Evolutionary conservation across 805 yeast genomes (phyloP).

Genomic region (Debaryomyces castellii): DNA sequence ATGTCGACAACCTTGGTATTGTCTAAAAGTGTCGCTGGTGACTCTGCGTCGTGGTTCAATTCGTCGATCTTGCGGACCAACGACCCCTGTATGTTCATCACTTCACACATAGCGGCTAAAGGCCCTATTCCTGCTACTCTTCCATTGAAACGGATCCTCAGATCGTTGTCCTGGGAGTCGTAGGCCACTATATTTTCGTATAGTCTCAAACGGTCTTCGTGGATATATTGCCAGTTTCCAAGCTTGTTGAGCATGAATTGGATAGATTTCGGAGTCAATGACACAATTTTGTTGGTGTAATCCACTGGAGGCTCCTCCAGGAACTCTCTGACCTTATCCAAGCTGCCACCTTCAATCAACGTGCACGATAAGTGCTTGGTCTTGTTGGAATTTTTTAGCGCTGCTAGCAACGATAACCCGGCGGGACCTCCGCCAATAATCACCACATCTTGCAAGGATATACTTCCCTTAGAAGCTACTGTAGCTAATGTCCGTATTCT

Average conservation of each 20-base stretch:
- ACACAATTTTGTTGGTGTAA: constrained; percentile 78
- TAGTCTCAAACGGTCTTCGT: constrained; percentile 68
- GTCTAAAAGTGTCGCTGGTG: constrained; percentile 49
- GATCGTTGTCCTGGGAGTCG: constrained; percentile 69
- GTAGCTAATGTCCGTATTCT: constrained; percentile 9
- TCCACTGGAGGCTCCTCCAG: constrained; percentile 40
- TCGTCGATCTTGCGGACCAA: constrained; percentile 49
- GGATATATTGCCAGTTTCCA: constrained; percentile 74
- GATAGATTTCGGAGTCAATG: constrained; percentile 80
- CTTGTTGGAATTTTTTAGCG: constrained; percentile 65
- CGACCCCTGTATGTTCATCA: constrained; percentile 77
- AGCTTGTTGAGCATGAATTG: constrained; percentile 58
- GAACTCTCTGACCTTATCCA: constrained; percentile 54
- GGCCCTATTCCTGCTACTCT: constrained; percentile 41
- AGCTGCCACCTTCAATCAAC: constrained; percentile 70
- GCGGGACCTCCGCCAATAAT: constrained; percentile 98
- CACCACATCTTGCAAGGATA: constrained; percentile 58
- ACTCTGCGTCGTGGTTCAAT: constrained; percentile 20
- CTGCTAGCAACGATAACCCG: constrained; percentile 83
- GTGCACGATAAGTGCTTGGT: constrained; percentile 61
- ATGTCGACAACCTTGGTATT: constrained; percentile 67
- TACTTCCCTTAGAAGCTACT: constrained; percentile 2
- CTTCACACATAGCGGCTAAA: constrained; percentile 85
- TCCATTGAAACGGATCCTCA: constrained; percentile 70
- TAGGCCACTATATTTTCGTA: constrained; percentile 84